Base-by-base conservation (phyloP, 768 basidiomycete genomes). In the Auriscalpium vulgare region DNA sequence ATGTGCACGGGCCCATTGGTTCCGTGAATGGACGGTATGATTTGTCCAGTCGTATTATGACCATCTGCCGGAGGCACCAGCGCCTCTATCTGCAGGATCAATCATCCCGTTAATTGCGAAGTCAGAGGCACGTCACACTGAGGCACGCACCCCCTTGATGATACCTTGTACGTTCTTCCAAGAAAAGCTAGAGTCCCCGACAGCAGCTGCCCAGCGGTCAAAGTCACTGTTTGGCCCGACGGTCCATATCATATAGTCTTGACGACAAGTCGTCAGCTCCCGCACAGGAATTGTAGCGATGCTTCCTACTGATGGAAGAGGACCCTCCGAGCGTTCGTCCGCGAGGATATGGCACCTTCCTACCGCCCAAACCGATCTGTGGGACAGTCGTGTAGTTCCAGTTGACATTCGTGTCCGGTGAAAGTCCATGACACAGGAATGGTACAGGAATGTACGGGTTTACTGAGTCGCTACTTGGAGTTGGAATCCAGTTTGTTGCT, bases 21-120 rank as follows among this genome's bases (percentile, higher is more conserved):
- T 13, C 67, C 65, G 40, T 69, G 69, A 0, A 67, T 51, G 17
- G 54, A 23, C 0, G 65, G 65, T 23, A 64, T 50, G 38, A 66
- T 56, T 46, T 67, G 35, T 5, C 66, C 67, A 0, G 62, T 45
- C 4, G 61, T 66, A 38, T 68, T 48, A 47, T 65, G 57, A 16
- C 53, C 53, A 23, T 58, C 57, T 8, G 53, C 29, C 2, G 57
- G 53, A 9, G 48, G 29, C 7, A 43, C 38, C 5, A 58, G 38
- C 16, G n/a, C 11, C 19, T 58, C 57, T 2, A 50, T 38, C 53
- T 58, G 23, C 37, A 10, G 16, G 16, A 10, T 11, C 8, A 35
- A 8, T 23, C 21, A 11, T 35, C 6, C 51, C 4, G 29, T 36
- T 16, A 47, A 34, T 16, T 16, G 6, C 14, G 9, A 44, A 36